Percentiles rank a stretch among this genome's conserved stretches.
These are phyloP conservation scores for Gynandropsis gynandra DNA, from an alignment of 345 rosid species.

Conservation along the genomic window DNA sequence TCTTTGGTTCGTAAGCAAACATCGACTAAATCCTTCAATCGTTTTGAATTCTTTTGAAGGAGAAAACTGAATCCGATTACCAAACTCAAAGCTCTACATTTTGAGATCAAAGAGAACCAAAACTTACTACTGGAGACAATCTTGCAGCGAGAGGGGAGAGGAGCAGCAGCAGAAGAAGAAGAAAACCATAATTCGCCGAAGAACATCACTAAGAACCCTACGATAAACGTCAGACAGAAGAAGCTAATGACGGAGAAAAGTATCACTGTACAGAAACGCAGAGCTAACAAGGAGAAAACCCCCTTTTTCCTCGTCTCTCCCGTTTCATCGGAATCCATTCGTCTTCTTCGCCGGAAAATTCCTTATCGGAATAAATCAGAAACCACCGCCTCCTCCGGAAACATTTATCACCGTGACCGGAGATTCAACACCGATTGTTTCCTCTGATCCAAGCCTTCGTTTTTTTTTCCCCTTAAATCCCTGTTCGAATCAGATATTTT, in stretches of 20 bases:
- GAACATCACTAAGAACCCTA: conserved; percentile 42
- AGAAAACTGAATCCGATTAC: background rate
- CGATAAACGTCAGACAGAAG: conserved; percentile 33
- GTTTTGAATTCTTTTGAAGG: background rate
- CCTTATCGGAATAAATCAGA: background rate
- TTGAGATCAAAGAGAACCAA: background rate
- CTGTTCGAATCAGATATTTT: background rate
- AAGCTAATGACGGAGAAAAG: conserved; percentile 42
- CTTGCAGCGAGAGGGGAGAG: conserved; percentile 61
- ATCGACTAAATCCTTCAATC: conserved; percentile 5
- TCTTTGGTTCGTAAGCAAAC: background rate
- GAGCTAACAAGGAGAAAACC: conserved; percentile 11
- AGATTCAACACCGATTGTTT: conserved; percentile 4
- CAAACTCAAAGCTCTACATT: conserved; percentile 1
- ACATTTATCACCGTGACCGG: conserved; percentile 14
- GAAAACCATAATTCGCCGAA: conserved; percentile 40
- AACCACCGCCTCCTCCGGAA: conserved; percentile 1
- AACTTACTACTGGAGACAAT: conserved; percentile 79
- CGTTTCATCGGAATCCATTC: conserved; percentile 33
- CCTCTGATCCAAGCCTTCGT: too few relatives aligned
- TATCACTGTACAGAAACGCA: conserved; percentile 42
- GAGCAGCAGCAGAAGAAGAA: conserved; percentile 31
- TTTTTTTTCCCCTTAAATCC: too few relatives aligned
- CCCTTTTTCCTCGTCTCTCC: conserved; percentile 32
- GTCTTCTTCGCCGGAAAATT: conserved; percentile 12